A percentile compares a stretch with the other conserved stretches of the same genome.
Conservation (phyloP, 2,329 filamentous ascomycete species). For the Apiospora pterosperma region DNA sequence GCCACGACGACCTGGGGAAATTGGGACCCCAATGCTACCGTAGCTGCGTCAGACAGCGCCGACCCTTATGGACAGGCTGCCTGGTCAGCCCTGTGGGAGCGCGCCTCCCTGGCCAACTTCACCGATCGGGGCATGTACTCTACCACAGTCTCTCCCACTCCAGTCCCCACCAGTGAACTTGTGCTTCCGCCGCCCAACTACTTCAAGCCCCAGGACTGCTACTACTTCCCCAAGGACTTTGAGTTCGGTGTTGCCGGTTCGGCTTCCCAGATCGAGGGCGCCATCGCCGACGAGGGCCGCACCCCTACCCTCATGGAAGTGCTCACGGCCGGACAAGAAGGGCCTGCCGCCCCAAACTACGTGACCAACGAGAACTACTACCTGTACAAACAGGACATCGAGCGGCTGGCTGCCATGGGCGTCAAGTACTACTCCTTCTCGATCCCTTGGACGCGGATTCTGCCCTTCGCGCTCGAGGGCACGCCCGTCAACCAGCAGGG, state of each 20-base stretch:
- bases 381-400: slow-evolving; percentile 54
- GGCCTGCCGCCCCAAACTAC: slow-evolving; percentile 21
- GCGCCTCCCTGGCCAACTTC: slow-evolving; percentile 30
- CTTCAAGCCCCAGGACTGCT: slow-evolving; percentile 44
- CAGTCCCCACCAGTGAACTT: slow-evolving; percentile 51
- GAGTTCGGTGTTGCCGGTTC: slow-evolving; percentile 45
- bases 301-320: slow-evolving; percentile 41
- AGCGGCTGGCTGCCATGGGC: slow-evolving; percentile 47
- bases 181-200: slow-evolving; percentile 52
- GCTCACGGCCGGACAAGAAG: slow-evolving; percentile 20
- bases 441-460: slow-evolving; percentile 48
- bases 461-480: slow-evolving; percentile 47
- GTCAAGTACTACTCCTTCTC: slow-evolving; percentile 50
- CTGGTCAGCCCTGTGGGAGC: slow-evolving; percentile 33
- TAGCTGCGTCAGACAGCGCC: slow-evolving; percentile 27
- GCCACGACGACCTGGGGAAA: slow-evolving; percentile 38
- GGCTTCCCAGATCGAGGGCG: slow-evolving; percentile 44
- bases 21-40: slow-evolving; percentile 33
- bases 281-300: slow-evolving; percentile 40
- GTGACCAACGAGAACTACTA: slow-evolving; percentile 50
- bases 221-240: slow-evolving; percentile 46
- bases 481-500: slow-evolving; percentile 49
- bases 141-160: slow-evolving; percentile 52
- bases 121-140: slow-evolving; percentile 20
- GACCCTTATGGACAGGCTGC: slow-evolving; percentile 35